phyloP scores from a whole-genome alignment of 306 rosid species.

The Prunus kanzakura region DNA sequence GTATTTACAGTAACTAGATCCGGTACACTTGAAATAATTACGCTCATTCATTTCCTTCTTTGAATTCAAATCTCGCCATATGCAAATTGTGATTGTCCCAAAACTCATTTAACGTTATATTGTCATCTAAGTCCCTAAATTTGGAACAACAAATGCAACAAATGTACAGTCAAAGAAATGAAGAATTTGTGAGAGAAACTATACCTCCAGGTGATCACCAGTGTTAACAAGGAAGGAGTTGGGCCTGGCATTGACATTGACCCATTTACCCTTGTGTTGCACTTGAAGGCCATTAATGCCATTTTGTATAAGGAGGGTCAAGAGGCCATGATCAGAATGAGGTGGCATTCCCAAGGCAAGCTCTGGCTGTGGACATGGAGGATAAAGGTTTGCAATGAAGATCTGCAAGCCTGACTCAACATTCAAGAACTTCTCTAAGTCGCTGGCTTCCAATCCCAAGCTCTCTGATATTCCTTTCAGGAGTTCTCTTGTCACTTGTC shows the following conservation, averaged over 20 bases:
- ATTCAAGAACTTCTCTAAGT: constrained; percentile 33
- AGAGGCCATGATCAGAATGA: constrained; percentile 66
- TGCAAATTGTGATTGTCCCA: no score
- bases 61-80: no score
- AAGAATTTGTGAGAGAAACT: no score
- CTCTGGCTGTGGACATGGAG: constrained; percentile 71
- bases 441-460: constrained; percentile 42
- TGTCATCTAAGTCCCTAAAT: no score
- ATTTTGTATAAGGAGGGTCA: constrained; percentile 50
- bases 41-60: no score
- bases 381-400: constrained; percentile 48
- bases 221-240: constrained; percentile 45
- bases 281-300: constrained; percentile 66
- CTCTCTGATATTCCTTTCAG: constrained; percentile 54
- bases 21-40: no score
- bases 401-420: constrained; percentile 42
- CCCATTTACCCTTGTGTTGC: constrained; percentile 53
- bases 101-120: no score
- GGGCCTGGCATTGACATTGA: constrained; percentile 49
- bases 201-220: constrained; percentile 68
- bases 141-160: no score
- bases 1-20: no score
- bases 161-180: no score
- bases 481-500: constrained; percentile 26
- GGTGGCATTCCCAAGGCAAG: constrained; percentile 66